A percentile compares a stretch with the other conserved stretches of the same genome.
Evolutionary conservation across 2,329 filamentous ascomycete species (phyloP).

Genomic region (Calonectria pseudoreteaudii): DNA sequence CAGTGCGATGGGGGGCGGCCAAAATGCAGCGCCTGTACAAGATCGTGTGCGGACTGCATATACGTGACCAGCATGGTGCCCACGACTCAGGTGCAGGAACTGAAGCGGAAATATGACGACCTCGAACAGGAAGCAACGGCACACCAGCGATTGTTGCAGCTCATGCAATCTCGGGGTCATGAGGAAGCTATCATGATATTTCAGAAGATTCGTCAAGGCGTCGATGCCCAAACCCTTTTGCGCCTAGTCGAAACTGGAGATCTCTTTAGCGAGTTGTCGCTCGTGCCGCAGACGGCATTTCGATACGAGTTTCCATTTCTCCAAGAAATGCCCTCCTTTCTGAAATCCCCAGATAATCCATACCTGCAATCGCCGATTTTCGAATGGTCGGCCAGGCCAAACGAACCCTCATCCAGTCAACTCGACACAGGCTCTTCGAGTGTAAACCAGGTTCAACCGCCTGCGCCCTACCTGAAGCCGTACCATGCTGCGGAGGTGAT

Average conservation of each 20-base stretch:
- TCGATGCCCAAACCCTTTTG: background rate
- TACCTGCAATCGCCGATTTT: background rate
- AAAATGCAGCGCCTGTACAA: background rate
- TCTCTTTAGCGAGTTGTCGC: background rate
- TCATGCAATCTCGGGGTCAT: background rate
- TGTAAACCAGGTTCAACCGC: background rate
- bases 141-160: background rate
- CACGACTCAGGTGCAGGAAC: background rate
- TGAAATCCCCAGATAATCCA: background rate
- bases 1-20: background rate
- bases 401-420: background rate
- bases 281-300: background rate
- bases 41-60: background rate
- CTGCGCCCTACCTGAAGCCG: background rate
- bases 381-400: background rate
- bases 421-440: background rate
- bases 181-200: background rate
- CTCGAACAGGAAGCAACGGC: background rate
- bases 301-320: background rate
- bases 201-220: background rate
- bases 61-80: conserved; percentile 2
- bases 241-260: background rate
- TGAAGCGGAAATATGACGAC: background rate
- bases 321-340: background rate
- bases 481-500: background rate